A percentile compares a stretch with the other conserved stretches of the same genome.
Evolutionary conservation across 805 yeast species (phyloP).

Genomic region (Torulaspora delbrueckii): DNA sequence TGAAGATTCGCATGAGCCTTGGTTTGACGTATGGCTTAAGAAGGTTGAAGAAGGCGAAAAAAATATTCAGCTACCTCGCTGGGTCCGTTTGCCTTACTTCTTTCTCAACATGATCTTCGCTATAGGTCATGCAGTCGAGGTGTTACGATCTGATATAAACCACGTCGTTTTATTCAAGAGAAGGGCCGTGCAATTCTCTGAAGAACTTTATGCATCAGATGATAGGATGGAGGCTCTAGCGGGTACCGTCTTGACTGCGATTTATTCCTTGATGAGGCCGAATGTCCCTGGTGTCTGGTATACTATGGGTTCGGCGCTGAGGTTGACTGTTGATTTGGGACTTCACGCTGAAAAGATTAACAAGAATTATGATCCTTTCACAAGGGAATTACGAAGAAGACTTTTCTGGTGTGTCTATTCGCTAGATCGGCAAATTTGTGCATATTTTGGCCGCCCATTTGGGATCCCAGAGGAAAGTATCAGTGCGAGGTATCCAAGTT

Average conservation of each 20-base stretch:
- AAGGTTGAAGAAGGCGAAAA: slow-evolving; percentile 29
- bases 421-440: slow-evolving; percentile 78
- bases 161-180: slow-evolving; percentile 66
- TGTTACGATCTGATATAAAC: slow-evolving; percentile 57
- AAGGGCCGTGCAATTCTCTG: slow-evolving; percentile 57
- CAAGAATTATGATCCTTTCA: slow-evolving; percentile 45
- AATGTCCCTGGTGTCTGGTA: slow-evolving; percentile 93
- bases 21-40: slow-evolving; percentile 42
- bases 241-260: slow-evolving; percentile 60
- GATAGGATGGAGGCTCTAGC: slow-evolving; percentile 70
- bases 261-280: slow-evolving; percentile 82
- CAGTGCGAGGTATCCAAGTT: slow-evolving; percentile 65
- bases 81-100: slow-evolving; percentile 53
- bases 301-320: slow-evolving; percentile 70
- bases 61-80: slow-evolving; percentile 43
- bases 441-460: slow-evolving; percentile 81
- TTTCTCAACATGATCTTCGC: slow-evolving; percentile 77
- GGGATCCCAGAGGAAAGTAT: slow-evolving; percentile 83
- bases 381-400: slow-evolving; percentile 65
- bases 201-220: slow-evolving; percentile 49
- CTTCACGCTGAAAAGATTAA: slow-evolving; percentile 61
- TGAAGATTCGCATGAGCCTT: slow-evolving; percentile 9
- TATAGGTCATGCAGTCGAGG: slow-evolving; percentile 69
- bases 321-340: slow-evolving; percentile 80
- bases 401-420: slow-evolving; percentile 88